Evolutionary conservation across 1,284 basidiomycete species (phyloP), one percentile per base, ranked within the genome.

Genomic region (Cryptococcus hybrid): DNA sequence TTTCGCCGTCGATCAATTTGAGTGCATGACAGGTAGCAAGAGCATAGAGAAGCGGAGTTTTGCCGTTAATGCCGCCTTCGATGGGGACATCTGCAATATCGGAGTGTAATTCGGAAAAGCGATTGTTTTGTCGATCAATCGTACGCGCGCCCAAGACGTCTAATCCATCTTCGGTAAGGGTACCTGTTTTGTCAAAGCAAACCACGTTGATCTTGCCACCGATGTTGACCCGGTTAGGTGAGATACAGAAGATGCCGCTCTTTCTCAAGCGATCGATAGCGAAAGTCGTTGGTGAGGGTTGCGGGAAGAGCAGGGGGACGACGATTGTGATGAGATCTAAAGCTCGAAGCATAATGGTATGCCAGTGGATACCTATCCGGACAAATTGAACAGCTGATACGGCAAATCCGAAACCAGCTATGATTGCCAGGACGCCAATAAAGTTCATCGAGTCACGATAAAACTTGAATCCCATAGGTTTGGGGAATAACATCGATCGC

Each of bases 181-280:
- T 99, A 2, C 96, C 96, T 1, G 96, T 99, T 81, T 99, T 99
- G 82, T 99, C 96, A 71, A 99, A 99, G 77, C 94, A 98, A 69
- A 94, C 95, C 7, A 99, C 89, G 65, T 99, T 98, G 80, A 99
- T 84, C 79, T 97, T 96, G 37, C 96, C 96, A 2, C 88, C 92
- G 51, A 99, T 87, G 72, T 99, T 99, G 68, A 99, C 91, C 37
- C 96, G 83, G 67, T 89, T 96, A 0, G 96, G 96, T 5, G 95
- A 93, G 61, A 98, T 98, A 76, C 96, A 99, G 80, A 91, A 99
- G 59, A 99, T 90, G 37, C 90, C 92, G 3, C 83, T 80, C 72
- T 90, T 91, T 57, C 94, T 88, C 35, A 99, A 84, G 37, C 96
- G 87, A 44, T 85, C 82, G 59, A 99, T 91, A 40, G 96, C 91